Base-by-base conservation (phyloP, 768 basidiomycete genomes). In the Boletus vermiculosoides region DNA sequence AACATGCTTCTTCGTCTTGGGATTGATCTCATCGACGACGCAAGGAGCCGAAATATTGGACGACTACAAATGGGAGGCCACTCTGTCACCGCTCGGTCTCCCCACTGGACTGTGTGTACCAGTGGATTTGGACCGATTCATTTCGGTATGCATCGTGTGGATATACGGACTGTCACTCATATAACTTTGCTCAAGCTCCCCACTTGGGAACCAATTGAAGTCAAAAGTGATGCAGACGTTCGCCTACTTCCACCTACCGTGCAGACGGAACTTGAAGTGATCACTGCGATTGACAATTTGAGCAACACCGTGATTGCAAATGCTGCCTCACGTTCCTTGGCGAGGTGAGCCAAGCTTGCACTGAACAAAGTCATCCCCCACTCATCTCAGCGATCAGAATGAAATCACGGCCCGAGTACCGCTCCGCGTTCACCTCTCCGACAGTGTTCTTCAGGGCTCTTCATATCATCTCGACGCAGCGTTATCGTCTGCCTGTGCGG, bases 281-380 rank as follows among this genome's bases (percentile, higher is more conserved):
- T 95, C 63, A 87, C 88, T 5, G 91, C 92, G 5, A 91, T 99
- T 49, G 89, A 94, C 64, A 98, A 98, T 69, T 78, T 99, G 41
- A 87, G 90, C 30, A 99, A 99, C 68, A 92, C 94, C 20, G 94
- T 98, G 50, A 90, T 98, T 56, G 94, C 95, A 0, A 95, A 95
- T 66, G 85, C 92, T 23, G 94, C 97, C 1, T 98, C 97, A 23
- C 84, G 93, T 45, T 88, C 92, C 18, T 77, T 99, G 39, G 87
- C 92, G 30, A 84, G 83, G 94, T 94, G 66, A 60, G 81, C 71
- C 20, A n/a, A n/a, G 2, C 40, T 45, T 54, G 52, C 42, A 22
- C 7, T 15, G 10, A 52, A 37, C 25, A 22, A 28, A 1, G 23
- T 31, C 13, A 10, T 36, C 11, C 20, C 12, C 37, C 41, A 31